phyloP scores from a whole-genome alignment of 371 early-diverging fungal genomes.

The Nematocida displodere region DNA sequence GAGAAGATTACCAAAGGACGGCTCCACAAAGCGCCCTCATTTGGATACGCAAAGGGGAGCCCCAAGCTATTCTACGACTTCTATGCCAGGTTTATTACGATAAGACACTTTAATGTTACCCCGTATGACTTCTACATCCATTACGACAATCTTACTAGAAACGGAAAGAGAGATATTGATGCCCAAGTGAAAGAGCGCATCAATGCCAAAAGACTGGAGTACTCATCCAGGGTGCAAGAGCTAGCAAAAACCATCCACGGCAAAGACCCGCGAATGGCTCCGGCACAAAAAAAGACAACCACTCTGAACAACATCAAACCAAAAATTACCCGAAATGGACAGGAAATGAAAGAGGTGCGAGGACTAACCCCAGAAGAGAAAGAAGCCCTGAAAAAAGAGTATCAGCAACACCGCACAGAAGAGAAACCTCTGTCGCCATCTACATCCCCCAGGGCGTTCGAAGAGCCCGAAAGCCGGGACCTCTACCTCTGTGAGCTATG shows the following conservation, averaged over 20 bases:
- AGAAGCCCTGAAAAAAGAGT: constrained; percentile 2
- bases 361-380: constrained; percentile 39
- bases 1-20: constrained; percentile 38
- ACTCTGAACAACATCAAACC: constrained; percentile 25
- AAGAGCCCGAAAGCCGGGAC: neutral
- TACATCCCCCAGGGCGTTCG: neutral
- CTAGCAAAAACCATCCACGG: constrained; percentile 12
- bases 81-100: constrained; percentile 14
- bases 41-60: constrained; percentile 48
- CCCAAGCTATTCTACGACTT: constrained; percentile 44
- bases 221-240: constrained; percentile 21
- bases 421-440: neutral
- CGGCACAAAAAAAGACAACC: constrained; percentile 19
- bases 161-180: constrained; percentile 36
- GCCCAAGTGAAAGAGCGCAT: constrained; percentile 11
- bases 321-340: constrained; percentile 34
- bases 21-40: constrained; percentile 25
- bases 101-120: constrained; percentile 44
- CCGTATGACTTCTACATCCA: constrained; percentile 22
- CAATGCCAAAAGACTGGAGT: constrained; percentile 15
- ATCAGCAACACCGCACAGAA: neutral
- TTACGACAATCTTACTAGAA: constrained; percentile 16
- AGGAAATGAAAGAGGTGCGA: constrained; percentile 22
- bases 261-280: constrained; percentile 32
- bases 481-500: constrained; percentile 36